Conservation (phyloP, 1,284 basidiomycete genomes). For the Termitomyces sp. region DNA sequence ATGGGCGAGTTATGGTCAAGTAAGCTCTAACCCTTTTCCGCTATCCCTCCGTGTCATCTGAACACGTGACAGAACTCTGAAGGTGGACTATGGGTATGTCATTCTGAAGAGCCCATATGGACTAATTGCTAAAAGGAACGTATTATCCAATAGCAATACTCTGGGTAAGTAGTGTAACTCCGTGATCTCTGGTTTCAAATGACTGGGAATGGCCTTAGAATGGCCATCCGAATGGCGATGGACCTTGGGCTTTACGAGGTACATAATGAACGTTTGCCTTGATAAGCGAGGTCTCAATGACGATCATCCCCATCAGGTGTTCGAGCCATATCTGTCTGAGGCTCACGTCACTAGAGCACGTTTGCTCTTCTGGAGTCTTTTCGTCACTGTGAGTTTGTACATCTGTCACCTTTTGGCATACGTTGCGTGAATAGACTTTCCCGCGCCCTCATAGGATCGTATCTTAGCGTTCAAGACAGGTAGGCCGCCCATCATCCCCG, state of each 20-base stretch:
- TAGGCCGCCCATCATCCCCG: constrained; percentile 12
- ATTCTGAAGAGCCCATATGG: constrained; percentile 4
- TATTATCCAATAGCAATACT: constrained; percentile 12
- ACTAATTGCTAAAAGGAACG: background rate
- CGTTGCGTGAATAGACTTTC: background rate
- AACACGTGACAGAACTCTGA: constrained; percentile 13
- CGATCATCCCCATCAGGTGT: constrained; percentile 6
- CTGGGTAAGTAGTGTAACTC: constrained; percentile 9
- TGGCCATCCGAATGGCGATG: constrained; percentile 16
- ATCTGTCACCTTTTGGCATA: background rate
- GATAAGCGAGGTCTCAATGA: background rate
- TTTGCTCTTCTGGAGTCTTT: constrained; percentile 15
- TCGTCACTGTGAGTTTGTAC: constrained; percentile 10
- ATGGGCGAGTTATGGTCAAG: constrained; percentile 16
- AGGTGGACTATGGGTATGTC: constrained; percentile 15
- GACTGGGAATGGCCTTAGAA: constrained; percentile 4
- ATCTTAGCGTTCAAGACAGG: constrained; percentile 14
- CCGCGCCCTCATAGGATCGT: constrained; percentile 7
- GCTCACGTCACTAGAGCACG: constrained; percentile 12
- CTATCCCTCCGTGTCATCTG: background rate
- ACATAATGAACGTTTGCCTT: constrained; percentile 4
- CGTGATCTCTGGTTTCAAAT: background rate
- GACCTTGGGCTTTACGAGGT: constrained; percentile 15
- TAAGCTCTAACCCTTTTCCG: background rate
- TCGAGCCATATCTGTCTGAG: constrained; percentile 8